A percentile compares a stretch with the other conserved stretches of the same genome.
Evolutionary conservation across 208 protist genomes (phyloP).

Genomic region (Trypanosoma congolense): DNA sequence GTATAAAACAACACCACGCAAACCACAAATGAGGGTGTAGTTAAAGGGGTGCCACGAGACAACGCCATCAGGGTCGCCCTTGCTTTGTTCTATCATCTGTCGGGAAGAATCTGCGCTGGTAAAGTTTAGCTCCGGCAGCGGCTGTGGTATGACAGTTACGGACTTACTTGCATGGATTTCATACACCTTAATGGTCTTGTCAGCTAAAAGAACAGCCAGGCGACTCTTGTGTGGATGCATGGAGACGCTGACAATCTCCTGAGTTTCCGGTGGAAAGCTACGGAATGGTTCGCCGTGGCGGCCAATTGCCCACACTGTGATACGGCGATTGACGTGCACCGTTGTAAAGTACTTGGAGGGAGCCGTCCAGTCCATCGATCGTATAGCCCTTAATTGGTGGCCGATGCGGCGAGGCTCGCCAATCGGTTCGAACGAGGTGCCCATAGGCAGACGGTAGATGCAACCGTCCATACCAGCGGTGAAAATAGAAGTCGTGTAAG

Average conservation of each 20-base stretch:
- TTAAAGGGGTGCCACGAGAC: conserved; percentile 43
- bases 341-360: conserved; percentile 56
- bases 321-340: conserved; percentile 68
- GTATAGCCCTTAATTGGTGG: conserved; percentile 26
- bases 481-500: conserved; percentile 44
- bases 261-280: conserved; percentile 68
- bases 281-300: conserved; percentile 60
- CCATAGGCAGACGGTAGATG: conserved; percentile 44
- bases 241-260: conserved; percentile 65
- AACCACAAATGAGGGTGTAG: conserved; percentile 51
- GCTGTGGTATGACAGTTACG: conserved; percentile 41
- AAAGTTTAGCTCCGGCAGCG: conserved; percentile 29
- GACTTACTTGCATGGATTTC: conserved; percentile 60
- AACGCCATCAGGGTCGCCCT: conserved; percentile 60
- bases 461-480: conserved; percentile 54
- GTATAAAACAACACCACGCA: conserved; percentile 69
- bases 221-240: conserved; percentile 44
- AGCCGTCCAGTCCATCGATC: conserved; percentile 41
- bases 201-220: conserved; percentile 53
- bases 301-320: conserved; percentile 67
- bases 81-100: conserved; percentile 50
- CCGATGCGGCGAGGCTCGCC: conserved; percentile 21
- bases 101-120: conserved; percentile 46
- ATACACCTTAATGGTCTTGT: conserved; percentile 72
- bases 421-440: conserved; percentile 15